Conservation (phyloP, 371 early-diverging fungal species). For the Apophysomyces trapeziformis region DNA sequence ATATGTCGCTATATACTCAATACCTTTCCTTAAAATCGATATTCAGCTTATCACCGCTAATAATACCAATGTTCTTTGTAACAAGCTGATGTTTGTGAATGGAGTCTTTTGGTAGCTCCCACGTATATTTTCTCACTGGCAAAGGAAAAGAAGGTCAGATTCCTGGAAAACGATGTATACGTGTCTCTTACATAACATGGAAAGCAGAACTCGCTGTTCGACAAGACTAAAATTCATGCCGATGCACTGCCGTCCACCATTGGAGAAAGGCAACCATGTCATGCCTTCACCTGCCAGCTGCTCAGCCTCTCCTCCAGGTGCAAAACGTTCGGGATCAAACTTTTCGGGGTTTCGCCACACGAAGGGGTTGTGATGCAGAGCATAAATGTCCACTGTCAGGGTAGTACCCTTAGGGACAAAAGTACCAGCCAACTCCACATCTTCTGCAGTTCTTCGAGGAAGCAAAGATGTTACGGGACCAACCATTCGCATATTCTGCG, state of each 20-base stretch:
- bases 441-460: constrained; percentile 33
- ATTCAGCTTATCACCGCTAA: constrained; percentile 18
- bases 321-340: constrained; percentile 31
- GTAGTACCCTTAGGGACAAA: constrained; percentile 50
- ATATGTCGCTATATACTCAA: constrained; percentile 8
- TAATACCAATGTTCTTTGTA: constrained; percentile 7
- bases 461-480: constrained; percentile 12
- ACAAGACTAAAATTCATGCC: constrained; percentile 36
- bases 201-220: constrained; percentile 34
- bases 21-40: constrained; percentile 27
- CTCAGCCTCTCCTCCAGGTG: constrained; percentile 24
- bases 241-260: constrained; percentile 38
- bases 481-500: constrained; percentile 24
- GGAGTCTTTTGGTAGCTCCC: constrained; percentile 26
- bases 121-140: constrained; percentile 27
- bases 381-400: constrained; percentile 46
- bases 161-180: background rate
- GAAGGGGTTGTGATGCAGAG: constrained; percentile 24
- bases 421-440: constrained; percentile 40
- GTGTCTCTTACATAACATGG: constrained; percentile 32
- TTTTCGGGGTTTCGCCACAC: constrained; percentile 23
- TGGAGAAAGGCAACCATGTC: constrained; percentile 35
- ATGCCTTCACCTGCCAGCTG: constrained; percentile 17
- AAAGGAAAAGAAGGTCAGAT: background rate
- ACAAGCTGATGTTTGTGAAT: constrained; percentile 28